These are phyloP conservation scores for Kokia cookei DNA, from an alignment of 441 rosid species.

Conservation along the genomic window DNA sequence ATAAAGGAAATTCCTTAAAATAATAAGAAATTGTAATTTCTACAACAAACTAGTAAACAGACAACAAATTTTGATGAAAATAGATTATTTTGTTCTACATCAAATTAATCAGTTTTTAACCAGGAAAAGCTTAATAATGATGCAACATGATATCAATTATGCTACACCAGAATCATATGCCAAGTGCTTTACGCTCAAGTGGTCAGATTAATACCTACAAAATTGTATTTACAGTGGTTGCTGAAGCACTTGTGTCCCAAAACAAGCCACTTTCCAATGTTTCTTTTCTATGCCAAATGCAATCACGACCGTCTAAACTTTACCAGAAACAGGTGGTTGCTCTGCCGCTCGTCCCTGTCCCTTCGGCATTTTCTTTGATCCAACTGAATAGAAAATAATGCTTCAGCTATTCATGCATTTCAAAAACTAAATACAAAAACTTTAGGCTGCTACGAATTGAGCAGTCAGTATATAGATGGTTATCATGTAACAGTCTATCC, in stretches of 20 bases:
- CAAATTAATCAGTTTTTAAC: not conserved
- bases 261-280: not conserved
- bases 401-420: not conserved
- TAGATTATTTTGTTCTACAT: not conserved
- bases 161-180: too few species aligned
- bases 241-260: not conserved
- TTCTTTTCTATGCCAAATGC: not conserved
- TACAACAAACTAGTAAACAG: not conserved
- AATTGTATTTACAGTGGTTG: constrained; percentile 6
- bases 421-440: too few species aligned
- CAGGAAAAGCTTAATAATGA: not conserved
- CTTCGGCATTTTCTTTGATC: constrained; percentile 56
- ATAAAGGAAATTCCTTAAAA: not conserved
- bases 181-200: too few species aligned
- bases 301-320: not conserved
- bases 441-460: not conserved
- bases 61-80: not conserved
- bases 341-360: constrained; percentile 36
- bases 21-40: not conserved
- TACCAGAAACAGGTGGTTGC: not conserved
- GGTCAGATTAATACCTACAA: not conserved
- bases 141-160: not conserved
- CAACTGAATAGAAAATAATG: constrained; percentile 29
- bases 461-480: not conserved
- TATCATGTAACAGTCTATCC: not conserved